Base-by-base conservation (phyloP, 768 basidiomycete genomes). In the Mycena metata region DNA sequence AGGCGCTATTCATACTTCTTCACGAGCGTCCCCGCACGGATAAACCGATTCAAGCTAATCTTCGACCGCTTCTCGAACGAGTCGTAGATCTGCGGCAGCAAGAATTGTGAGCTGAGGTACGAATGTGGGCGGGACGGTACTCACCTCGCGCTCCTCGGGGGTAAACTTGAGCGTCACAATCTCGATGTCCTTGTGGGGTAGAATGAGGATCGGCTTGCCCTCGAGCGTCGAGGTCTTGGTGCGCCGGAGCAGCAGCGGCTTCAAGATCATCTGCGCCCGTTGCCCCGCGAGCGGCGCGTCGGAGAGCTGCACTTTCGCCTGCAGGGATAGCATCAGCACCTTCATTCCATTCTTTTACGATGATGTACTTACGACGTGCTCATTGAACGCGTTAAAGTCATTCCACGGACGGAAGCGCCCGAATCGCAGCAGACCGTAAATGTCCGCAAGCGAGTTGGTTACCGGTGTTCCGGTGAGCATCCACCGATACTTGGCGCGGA, bases 101-200 rank as follows among this genome's bases (percentile, higher is more conserved):
- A 21, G 9, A 51, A 39, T 21, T 19, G 36, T 35, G n/a, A 21
- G 24, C 30, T 6, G 3, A 30, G 30, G 3, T 30, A 6, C 6
- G 30, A 3, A 30, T 30, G 30, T 30, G 46, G 35, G 30, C 30
- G 30, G 16, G 15, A 30, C 39, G 7, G 52, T 35, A n/a, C 57
- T 6, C 59, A 93, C 96, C 89, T 98, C 98, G 87, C 97, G 96
- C 67, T 88, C 88, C 77, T 95, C 95, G 52, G 88, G 86, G 56
- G 89, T 86, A 73, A 95, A 94, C 49, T 89, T 79, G 10, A 93
- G 79, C 58, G 79, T 84, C 17, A 88, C 84, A 0, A 93, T 79
- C 19, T 90, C 85, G 39, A 92, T 85, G 12, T 86, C 79, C 75
- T 90, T 90, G 3, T 81, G 78, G 1, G 87, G 90, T 1, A 95